These are phyloP conservation scores for Boletus sensibilis DNA, from an alignment of 768 basidiomycete genomes.

Conservation along the genomic window DNA sequence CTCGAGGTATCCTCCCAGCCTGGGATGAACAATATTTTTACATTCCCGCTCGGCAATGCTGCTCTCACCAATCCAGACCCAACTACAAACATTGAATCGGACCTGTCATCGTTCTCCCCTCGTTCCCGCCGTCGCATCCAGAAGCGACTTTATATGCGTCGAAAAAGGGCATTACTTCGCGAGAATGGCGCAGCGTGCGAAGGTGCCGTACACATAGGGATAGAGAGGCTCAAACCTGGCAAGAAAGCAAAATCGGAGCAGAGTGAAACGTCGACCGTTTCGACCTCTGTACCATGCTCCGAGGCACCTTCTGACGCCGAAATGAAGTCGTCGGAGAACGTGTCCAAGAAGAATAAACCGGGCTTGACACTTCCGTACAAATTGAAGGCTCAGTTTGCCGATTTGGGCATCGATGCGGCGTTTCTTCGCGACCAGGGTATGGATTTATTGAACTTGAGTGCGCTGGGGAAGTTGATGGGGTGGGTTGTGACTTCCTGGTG, in stretches of 20 bases:
- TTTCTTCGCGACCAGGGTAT: slow-evolving; percentile 44
- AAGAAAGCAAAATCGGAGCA: slow-evolving; percentile 14
- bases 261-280: slow-evolving; percentile 2
- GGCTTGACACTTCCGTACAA: slow-evolving; percentile 49
- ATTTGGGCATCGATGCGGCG: slow-evolving; percentile 45
- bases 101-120: slow-evolving; percentile 41
- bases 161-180: slow-evolving; percentile 53
- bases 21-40: background rate
- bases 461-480: slow-evolving; percentile 41
- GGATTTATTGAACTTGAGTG: slow-evolving; percentile 38
- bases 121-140: slow-evolving; percentile 50
- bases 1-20: background rate
- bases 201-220: background rate
- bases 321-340: slow-evolving; percentile 8
- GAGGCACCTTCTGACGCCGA: slow-evolving; percentile 10
- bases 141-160: slow-evolving; percentile 73
- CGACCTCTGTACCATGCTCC: slow-evolving; percentile 7
- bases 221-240: slow-evolving; percentile 42
- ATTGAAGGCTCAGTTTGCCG: slow-evolving; percentile 40
- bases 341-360: slow-evolving; percentile 20
- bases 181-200: slow-evolving; percentile 30
- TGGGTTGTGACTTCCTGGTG: slow-evolving; percentile 32
- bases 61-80: background rate
- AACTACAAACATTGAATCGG: slow-evolving; percentile 6
- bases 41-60: background rate